Base-by-base conservation (phyloP, 305 asterid species). In the Ajuga reptans region DNA sequence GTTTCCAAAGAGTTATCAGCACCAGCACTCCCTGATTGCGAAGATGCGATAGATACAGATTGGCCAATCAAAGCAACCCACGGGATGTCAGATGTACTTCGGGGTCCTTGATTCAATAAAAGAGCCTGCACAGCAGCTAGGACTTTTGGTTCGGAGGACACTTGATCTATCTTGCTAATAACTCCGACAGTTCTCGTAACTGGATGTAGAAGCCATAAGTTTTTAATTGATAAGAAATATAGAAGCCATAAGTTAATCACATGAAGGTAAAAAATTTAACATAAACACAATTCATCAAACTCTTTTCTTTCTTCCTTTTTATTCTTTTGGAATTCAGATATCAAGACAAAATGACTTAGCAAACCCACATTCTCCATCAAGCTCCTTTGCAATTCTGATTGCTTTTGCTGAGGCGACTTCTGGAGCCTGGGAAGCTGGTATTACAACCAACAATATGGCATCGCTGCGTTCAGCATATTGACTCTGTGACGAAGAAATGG, bases 51-150 rank as follows among this genome's bases (percentile, higher is more conserved):
- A 54, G 99, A 63, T 42, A 91, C 98, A 0, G 99, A 91, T 70
- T 94, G 99, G 41, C 99, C 99, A 81, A 94, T 94, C 84, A 94
- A 83, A 78, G 93, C 99, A 72, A 94, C 99, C 98, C 98, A 94
- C 0, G 98, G 95, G 74, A 94, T 89, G 76, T 94, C 99, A 68
- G 93, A 78, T 63, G 96, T 86, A 73, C 93, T 91, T 77, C 96
- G 79, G 46, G 99, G 99, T 75, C 99, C 98, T 87, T 94, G 97
- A 78, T 84, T 84, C 71, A 79, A 80, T 74, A 94, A 81, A 69
- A 94, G 98, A 57, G 97, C 98, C 83, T 91, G 98, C 73, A 94
- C 99, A 47, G 99, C 98, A 60, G 98, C 96, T 64, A 94, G 86
- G 62, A 81, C 46, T 85, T 94, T 94, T 51, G 95, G 95, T 70